Percentiles rank a stretch among this genome's conserved stretches.
Evolutionary conservation across 169 alveolate species (phyloP).

Genomic region (Cytauxzoon felis): DNA sequence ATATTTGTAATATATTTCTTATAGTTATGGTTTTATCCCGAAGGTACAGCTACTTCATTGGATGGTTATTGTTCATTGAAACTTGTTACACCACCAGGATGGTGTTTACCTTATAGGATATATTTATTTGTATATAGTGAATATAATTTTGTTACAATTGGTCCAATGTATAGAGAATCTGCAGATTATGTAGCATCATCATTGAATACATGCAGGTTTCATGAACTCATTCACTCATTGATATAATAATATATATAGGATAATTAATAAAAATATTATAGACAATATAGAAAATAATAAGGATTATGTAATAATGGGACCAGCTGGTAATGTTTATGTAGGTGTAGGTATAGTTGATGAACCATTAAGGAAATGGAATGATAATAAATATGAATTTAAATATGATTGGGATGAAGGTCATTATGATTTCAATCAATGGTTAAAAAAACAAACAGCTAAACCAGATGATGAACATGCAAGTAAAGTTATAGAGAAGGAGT

Average conservation of each 20-base stretch:
- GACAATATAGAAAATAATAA: slow-evolving; percentile 59
- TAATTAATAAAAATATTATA: slow-evolving; percentile 34
- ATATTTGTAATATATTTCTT: not conserved
- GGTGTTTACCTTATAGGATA: slow-evolving; percentile 75
- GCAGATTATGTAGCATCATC: slow-evolving; percentile 73
- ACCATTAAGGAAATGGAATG: slow-evolving; percentile 26
- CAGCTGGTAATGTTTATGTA: slow-evolving; percentile 78
- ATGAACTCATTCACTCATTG: not conserved
- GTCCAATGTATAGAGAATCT: slow-evolving; percentile 75
- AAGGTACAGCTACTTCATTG: slow-evolving; percentile 69
- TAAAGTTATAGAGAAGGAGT: slow-evolving; percentile 53
- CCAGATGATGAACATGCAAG: slow-evolving; percentile 69
- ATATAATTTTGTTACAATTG: slow-evolving; percentile 65
- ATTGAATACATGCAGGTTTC: slow-evolving; percentile 59
- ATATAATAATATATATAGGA: not conserved
- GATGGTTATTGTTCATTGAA: slow-evolving; percentile 78
- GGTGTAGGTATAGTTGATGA: slow-evolving; percentile 81
- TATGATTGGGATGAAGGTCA: slow-evolving; percentile 85
- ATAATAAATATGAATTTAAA: slow-evolving; percentile 33
- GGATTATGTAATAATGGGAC: slow-evolving; percentile 79
- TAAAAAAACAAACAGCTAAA: slow-evolving; percentile 76
- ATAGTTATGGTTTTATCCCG: slow-evolving; percentile 82
- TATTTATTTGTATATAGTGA: slow-evolving; percentile 73
- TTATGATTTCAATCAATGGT: slow-evolving; percentile 78
- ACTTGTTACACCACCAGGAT: slow-evolving; percentile 79